Evolutionary conservation across 83 land plant species (phyloP), one percentile per base, ranked within the genome.

Genomic region (Thuja plicata): DNA sequence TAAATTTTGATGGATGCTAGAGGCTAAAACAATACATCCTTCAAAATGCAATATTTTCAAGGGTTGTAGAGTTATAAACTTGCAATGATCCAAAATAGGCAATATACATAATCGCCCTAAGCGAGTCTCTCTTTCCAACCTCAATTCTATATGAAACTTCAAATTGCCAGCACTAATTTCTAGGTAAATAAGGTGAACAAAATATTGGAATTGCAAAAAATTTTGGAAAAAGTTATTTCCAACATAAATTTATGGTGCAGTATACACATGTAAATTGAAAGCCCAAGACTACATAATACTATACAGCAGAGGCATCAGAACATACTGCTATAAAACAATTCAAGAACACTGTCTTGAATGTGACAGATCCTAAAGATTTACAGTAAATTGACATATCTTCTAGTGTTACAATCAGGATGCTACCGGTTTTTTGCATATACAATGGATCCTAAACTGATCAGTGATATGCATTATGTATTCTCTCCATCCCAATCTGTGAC

Each of bases 281-380:
- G 38, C 62, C 86, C 38, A 85, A 50, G 66, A 16, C 34, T 85
- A 85, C 66, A 85, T 27, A 85, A 85, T 85, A 85, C 24, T 85
- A 50, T 85, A 85, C 86, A 85, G 54, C 38, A 85, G 60, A 52
- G 41, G 62, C 15, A 83, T 37, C 57, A 30, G 85, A 83, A 19
- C 55, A n/a, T 85, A 40, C 86, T 35, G 16, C 66, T 34, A 85
- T 55, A 52, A 8, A 34, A 38, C 16, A 5, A 78, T 38, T 78
- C 41, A 16, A 85, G 38, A 16, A 34, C 54, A 30, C 19, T 2
- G 37, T 85, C 30, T 85, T 52, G 60, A 85, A 52, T 0, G 19
- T 85, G 40, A 24, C 54, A 46, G 52, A 84, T n/a, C 86, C 38
- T 84, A 7, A 84, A 12, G 37, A 48, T 16, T 43, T 46, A 11